Evolutionary conservation across 2,329 filamentous ascomycete species (phyloP), one percentile per base, ranked within the genome.

Genomic region (Byssochlamys sp.): DNA sequence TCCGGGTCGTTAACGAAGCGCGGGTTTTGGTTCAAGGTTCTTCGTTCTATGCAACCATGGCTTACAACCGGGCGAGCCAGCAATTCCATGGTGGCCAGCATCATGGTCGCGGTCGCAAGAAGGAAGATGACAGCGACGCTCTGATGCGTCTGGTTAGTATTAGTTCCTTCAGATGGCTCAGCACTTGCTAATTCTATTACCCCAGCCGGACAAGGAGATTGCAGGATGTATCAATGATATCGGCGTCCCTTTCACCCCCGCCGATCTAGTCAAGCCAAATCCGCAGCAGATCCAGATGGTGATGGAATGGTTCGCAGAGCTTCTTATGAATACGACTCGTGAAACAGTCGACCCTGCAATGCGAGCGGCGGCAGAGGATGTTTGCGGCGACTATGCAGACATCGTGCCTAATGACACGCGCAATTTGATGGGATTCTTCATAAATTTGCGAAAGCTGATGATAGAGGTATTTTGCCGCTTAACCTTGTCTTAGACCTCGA

Each of bases 161-260:
- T n/a, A 31, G 39, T 24, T 14, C 39, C 39, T 45, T 14, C 39
- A 45, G n/a, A 24, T 7, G 14, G 14, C 39, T 45, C 19, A 4
- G 39, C 39, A 45, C 14, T 45, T 14, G 39, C 39, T 45, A 45
- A 45, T 45, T 65, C 29, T 31, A 28, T 29, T 67, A 28, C 2
- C 29, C 53, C 56, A 86, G 83, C 79, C 82, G 53, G 83, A 86
- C 62, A 76, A 79, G 61, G 94, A 99, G 73, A 96, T 99, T 60
- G 92, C 92, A 65, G 91, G 89, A 71, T 99, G 94, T 74, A 96
- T 99, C 77, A 94, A 88, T 68, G 94, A 97, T 72, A 96, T 97
- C 67, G 92, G 92, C 59, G 91, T 97, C 67, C 86, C 84, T 28
- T 96, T 97, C 73, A 88, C 84, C 35, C 80, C 91, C 19, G 84